phyloP scores from a whole-genome alignment of 352 stramenopile species.

The Blastocystis sp. region DNA sequence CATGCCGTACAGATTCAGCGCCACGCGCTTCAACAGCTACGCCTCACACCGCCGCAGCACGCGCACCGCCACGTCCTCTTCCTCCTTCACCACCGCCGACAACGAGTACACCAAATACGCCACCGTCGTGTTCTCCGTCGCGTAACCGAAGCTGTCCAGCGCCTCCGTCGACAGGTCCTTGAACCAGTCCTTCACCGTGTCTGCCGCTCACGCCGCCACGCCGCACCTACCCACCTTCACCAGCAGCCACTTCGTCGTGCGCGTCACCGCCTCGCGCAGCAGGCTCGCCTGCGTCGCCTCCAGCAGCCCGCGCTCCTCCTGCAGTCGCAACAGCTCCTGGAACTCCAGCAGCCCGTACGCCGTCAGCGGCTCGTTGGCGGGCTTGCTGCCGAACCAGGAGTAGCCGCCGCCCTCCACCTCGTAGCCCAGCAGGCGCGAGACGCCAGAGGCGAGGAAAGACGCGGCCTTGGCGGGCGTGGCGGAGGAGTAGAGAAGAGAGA shows the following conservation, averaged over 20 bases:
- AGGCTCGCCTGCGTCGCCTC: not conserved
- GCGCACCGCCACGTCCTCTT: not conserved
- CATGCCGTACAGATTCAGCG: not conserved
- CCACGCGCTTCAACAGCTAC: not conserved
- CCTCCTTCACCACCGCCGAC: not conserved
- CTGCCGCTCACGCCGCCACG: not conserved
- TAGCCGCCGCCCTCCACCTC: conserved; percentile 28
- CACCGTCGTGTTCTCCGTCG: not conserved
- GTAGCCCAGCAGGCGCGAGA: conserved; percentile 19
- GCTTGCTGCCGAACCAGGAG: conserved; percentile 34
- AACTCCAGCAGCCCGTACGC: conserved; percentile 47
- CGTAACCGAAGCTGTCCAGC: not conserved
- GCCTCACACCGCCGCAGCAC: not conserved
- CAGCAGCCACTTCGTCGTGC: conserved; percentile 26
- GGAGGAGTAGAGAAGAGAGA: not conserved
- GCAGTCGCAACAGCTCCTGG: not conserved
- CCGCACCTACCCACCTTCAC: not conserved
- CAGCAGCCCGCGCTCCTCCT: not conserved
- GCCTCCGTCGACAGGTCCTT: not conserved
- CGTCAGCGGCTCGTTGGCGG: not conserved
- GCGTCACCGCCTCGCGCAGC: not conserved
- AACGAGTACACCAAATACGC: not conserved
- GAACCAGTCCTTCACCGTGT: not conserved
- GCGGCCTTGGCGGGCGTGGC: not conserved
- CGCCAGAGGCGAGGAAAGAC: not conserved